Evolutionary conservation across 192 early-diverging fungal genomes (phyloP), one percentile per base, ranked within the genome.

Genomic region (Mortierella antarctica): DNA sequence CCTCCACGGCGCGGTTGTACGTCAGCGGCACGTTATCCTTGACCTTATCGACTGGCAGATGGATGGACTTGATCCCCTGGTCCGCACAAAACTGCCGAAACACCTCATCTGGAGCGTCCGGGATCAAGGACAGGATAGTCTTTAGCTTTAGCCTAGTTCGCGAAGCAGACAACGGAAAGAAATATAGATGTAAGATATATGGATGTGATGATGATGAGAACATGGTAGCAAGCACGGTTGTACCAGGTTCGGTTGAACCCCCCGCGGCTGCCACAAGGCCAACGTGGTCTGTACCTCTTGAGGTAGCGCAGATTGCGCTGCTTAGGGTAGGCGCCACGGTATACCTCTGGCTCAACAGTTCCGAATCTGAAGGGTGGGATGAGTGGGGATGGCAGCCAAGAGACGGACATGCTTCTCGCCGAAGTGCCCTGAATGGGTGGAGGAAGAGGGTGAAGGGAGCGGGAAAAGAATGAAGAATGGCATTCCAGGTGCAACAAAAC

Each of bases 301-400:
- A 99, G 89, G 78, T 97, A 99, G 51, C 91, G 90, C 41, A 92
- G 86, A 83, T 98, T 97, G 62, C 92, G 86, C 50, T 84, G 89
- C 65, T 96, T 96, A 4, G 96, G 97, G 80, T 96, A 97, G 4
- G 91, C 92, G 12, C 97, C 96, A 14, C 95, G 88, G 79, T 93
- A 96, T 11, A 98, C 80, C 71, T 92, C 88, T 40, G 92, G 87
- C 70, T 98, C 95, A 5, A 97, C 93, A 6, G 89, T 86, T 53
- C 92, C 94, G 74, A 93, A 98, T 23, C 96, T 88, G 74, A 94
- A 95, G 44, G 96, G 96, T 9, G 92, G 90, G 42, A 91, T 92
- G 18, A 95, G 73, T 12, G 86, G 86, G 4, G 86, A 31, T 41
- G 77, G 77, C 15, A 57, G 55, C 77, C 70, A 80, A 10, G 77